Evolutionary conservation across 1,284 basidiomycete genomes (phyloP).

Genomic region (Thecaphora thlaspeos): DNA sequence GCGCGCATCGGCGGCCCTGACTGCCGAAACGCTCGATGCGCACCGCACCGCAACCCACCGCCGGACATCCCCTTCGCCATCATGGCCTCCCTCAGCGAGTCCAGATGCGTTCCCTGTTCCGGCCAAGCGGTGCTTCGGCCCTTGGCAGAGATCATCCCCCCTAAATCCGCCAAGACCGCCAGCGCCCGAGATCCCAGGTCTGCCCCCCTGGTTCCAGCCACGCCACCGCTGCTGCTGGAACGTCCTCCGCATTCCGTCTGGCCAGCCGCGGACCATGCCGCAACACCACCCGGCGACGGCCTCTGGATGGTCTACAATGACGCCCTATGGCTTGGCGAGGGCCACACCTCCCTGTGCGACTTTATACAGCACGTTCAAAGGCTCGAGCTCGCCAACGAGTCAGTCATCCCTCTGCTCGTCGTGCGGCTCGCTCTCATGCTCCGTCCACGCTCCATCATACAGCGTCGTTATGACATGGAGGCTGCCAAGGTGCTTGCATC

Average conservation of each 20-base stretch:
- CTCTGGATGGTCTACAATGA: conserved; percentile 12
- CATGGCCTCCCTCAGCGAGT: too few relatives aligned
- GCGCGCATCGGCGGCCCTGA: too few relatives aligned
- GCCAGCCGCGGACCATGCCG: neutral
- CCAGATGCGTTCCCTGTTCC: too few relatives aligned
- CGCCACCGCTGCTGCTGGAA: neutral
- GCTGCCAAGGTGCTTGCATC: neutral
- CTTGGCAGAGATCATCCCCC: too few relatives aligned
- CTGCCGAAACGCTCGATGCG: too few relatives aligned
- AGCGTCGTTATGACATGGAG: neutral
- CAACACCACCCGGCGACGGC: neutral
- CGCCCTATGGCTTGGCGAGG: conserved; percentile 28
- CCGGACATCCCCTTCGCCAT: too few relatives aligned
- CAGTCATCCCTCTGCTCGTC: neutral
- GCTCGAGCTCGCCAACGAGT: neutral
- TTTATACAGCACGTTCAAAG: conserved; percentile 25
- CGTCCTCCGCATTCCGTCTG: neutral
- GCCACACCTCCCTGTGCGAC: conserved; percentile 21
- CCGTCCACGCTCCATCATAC: neutral
- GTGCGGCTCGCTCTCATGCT: conserved; percentile 11
- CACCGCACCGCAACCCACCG: too few relatives aligned
- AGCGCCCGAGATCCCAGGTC: too few relatives aligned
- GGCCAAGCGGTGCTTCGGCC: too few relatives aligned
- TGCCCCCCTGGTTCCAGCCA: too few relatives aligned
- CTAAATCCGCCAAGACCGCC: too few relatives aligned